Evolutionary conservation across 768 basidiomycete genomes (phyloP).

Genomic region (Antrodiella citrinella): DNA sequence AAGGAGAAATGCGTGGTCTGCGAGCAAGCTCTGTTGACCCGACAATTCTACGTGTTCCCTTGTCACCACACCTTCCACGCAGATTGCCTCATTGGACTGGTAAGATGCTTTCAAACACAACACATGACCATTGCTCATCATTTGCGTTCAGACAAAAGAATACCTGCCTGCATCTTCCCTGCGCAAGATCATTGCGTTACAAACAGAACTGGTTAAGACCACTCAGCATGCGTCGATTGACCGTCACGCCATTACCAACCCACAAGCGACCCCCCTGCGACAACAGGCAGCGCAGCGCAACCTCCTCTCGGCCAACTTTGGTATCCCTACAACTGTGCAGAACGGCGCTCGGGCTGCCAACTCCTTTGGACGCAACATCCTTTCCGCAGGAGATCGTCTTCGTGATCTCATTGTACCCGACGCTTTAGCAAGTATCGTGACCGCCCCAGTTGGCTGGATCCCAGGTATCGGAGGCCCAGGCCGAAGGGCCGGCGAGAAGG

Average conservation of each 20-base stretch:
- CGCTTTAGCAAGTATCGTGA: conserved; percentile 78
- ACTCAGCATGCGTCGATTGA: conserved; percentile 26
- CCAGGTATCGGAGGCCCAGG: conserved; percentile 48
- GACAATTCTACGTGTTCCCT: conserved; percentile 98
- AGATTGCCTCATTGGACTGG: conserved; percentile 91
- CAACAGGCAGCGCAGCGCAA: conserved; percentile 50
- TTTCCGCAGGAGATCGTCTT: conserved; percentile 83
- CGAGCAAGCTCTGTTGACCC: conserved; percentile 61
- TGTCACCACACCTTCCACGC: conserved; percentile 98
- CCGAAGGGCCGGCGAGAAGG: conserved; percentile 35
- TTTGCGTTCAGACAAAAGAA: conserved; percentile 68
- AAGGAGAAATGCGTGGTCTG: conserved; percentile 85
- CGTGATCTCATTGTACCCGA: conserved; percentile 93
- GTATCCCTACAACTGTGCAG: conserved; percentile 41
- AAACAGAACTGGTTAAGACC: conserved; percentile 72
- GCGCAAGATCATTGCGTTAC: conserved; percentile 78
- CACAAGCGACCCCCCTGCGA: conserved; percentile 20
- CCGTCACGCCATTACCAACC: conserved; percentile 25
- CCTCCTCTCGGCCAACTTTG: conserved; percentile 71
- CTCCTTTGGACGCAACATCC: conserved; percentile 52
- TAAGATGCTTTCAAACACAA: conserved; percentile 30
- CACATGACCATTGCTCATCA: neutral
- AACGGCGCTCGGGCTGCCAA: conserved; percentile 53
- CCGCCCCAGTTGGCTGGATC: conserved; percentile 65
- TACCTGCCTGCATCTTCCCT: conserved; percentile 77